Evolutionary conservation across 495 filamentous ascomycete species (phyloP), one percentile per base, ranked within the genome.

Genomic region (Aspergillus hancockii): DNA sequence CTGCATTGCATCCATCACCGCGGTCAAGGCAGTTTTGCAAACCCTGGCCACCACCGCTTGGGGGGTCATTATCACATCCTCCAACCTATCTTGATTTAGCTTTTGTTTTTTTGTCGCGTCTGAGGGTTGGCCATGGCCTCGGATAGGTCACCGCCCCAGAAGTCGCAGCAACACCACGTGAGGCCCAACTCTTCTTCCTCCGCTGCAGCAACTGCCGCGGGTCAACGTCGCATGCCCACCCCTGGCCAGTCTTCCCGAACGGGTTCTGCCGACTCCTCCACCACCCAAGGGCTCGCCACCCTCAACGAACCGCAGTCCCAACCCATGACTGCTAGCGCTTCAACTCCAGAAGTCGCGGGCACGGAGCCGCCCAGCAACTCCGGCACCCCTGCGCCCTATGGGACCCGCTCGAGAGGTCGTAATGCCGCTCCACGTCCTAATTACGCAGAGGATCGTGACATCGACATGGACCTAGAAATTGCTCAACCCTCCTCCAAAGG

Each of bases 381-480:
- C 60, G 74, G 72, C 58, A 78, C 74, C 16, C 64, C 86, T 8
- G 88, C 89, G 49, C 90, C 91, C 21, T 98, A 99, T 72, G 94
- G 94, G 60, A 99, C 95, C 62, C 90, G 94, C 63, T 98, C 94
- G 57, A 88, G 94, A 71, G 96, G 95, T 69, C 86, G 93, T 59
- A 89, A 87, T 41, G 91, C 89, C 21, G 90, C 89, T 56, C 81
- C 90, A 62, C 89, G 94, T 61, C 85, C 88, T 49, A 98, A 98
- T 72, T 98, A 98, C 73, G 95, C 94, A 31, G 94, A 98, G 75
- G 95, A 98, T 74, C 89, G 88, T 68, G 94, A 97, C 66, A 76
- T 91, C 62, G 95, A 98, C 61, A 84, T 91, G 75, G 94, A 98
- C 40, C 82, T 89, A 69, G 85, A 84, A 61, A 75, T 67, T 63